phyloP scores from a whole-genome alignment of 805 yeast species.

The Candida nitratophila region DNA sequence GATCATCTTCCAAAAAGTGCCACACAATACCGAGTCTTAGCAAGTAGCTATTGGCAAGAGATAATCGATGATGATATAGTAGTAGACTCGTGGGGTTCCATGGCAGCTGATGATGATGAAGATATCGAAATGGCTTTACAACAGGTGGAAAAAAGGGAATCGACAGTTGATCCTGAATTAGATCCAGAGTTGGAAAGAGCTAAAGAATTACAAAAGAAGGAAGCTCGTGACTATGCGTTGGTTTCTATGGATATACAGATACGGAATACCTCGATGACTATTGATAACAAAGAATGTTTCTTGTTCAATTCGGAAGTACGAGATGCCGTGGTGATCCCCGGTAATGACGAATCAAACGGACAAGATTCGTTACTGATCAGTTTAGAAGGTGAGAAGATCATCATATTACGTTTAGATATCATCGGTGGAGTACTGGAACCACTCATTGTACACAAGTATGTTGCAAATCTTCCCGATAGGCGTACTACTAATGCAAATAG shows the following conservation, averaged over 20 bases:
- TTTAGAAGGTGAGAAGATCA: conserved; percentile 13
- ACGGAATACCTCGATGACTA: conserved; percentile 16
- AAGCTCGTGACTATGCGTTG: conserved; percentile 1
- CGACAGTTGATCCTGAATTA: no score
- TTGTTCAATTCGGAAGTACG: conserved; percentile 15
- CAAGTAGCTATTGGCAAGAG: conserved; percentile 17
- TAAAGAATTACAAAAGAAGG: background rate
- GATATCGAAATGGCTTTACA: background rate
- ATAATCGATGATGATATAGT: conserved; percentile 8
- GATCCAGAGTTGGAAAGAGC: no score
- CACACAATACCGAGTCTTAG: no score
- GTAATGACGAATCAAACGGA: conserved; percentile 9
- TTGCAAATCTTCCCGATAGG: no score
- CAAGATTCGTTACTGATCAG: conserved; percentile 22
- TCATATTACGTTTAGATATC: conserved; percentile 14
- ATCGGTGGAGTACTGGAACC: conserved; percentile 14
- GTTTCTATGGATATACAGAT: conserved; percentile 14
- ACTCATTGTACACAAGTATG: conserved; percentile 12
- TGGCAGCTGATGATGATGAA: conserved; percentile 16
- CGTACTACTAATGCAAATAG: no score
- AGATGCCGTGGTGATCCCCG: conserved; percentile 18
- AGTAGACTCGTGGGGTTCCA: conserved; percentile 15
- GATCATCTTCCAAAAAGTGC: no score
- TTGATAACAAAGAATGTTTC: conserved; percentile 11
- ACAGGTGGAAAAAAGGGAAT: background rate